Percentiles rank a stretch among this genome's conserved stretches.
Evolutionary conservation across 768 basidiomycete species (phyloP).

Genomic region (Pleurotus citrinopileatus): DNA sequence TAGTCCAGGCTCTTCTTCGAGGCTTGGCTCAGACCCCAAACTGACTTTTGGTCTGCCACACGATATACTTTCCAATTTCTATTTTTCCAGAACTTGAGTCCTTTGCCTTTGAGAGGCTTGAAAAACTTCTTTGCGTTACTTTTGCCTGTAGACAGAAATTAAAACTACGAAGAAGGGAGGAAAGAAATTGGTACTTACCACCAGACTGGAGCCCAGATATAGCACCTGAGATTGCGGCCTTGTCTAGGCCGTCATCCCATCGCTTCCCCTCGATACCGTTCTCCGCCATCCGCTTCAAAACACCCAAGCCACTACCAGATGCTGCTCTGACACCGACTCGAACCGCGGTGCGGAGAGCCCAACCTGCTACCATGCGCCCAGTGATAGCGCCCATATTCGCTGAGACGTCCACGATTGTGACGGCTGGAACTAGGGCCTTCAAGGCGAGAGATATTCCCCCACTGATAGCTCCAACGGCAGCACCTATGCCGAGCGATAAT

Average conservation of each 20-base stretch:
- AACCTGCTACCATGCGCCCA: slow-evolving; percentile 3
- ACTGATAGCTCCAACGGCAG: slow-evolving; percentile 4
- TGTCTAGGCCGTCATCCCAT: neutral
- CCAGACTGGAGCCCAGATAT: slow-evolving; percentile 2
- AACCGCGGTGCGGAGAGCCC: neutral
- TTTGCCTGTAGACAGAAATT: neutral
- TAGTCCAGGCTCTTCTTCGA: neutral
- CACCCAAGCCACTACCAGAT: neutral
- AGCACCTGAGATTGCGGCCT: neutral
- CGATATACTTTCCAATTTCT: slow-evolving; percentile 6
- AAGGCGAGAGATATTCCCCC: slow-evolving; percentile 1
- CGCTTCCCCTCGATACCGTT: slow-evolving; percentile 10
- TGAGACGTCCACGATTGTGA: neutral
- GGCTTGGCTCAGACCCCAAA: neutral
- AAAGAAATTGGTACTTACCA: neutral
- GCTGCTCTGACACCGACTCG: slow-evolving; percentile 4
- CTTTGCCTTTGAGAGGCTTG: slow-evolving; percentile 5
- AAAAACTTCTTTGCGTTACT: neutral
- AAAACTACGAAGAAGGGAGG: neutral
- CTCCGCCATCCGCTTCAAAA: slow-evolving; percentile 2
- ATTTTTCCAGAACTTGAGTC: slow-evolving; percentile 10
- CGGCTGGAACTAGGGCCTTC: slow-evolving; percentile 8
- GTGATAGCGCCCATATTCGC: slow-evolving; percentile 7
- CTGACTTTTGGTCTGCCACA: neutral
- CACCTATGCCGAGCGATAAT: slow-evolving; percentile 1